phyloP scores from a whole-genome alignment of 495 filamentous ascomycete genomes.

The Aspergillus hancockii region DNA sequence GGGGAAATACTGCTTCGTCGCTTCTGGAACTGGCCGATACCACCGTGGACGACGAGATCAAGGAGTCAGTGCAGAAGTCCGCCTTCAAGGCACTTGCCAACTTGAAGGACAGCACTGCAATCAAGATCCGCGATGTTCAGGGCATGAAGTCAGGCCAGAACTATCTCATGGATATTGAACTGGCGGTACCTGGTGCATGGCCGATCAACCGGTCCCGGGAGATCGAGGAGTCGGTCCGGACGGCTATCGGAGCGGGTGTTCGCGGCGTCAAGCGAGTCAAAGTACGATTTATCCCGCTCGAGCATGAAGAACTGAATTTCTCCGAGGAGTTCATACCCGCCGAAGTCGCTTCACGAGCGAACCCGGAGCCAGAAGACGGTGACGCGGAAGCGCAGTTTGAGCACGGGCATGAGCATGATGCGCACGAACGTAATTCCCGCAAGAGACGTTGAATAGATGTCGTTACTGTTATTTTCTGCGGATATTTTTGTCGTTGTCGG shows the following conservation, averaged over 20 bases:
- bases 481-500: slow-evolving; percentile 6
- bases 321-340: slow-evolving; percentile 78
- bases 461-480: slow-evolving; percentile 2
- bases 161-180: slow-evolving; percentile 83
- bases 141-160: slow-evolving; percentile 95
- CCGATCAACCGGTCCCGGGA: slow-evolving; percentile 65
- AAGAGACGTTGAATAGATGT: slow-evolving; percentile 29
- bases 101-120: slow-evolving; percentile 34
- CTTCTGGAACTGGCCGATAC: slow-evolving; percentile 87
- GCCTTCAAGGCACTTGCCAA: slow-evolving; percentile 58
- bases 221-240: slow-evolving; percentile 71
- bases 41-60: slow-evolving; percentile 83
- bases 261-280: slow-evolving; percentile 78
- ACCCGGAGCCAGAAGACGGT: slow-evolving; percentile 64
- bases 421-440: slow-evolving; percentile 27
- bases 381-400: slow-evolving; percentile 31
- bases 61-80: slow-evolving; percentile 63
- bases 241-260: slow-evolving; percentile 69
- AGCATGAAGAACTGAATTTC: slow-evolving; percentile 50
- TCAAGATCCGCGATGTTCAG: slow-evolving; percentile 71
- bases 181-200: slow-evolving; percentile 74
- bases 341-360: slow-evolving; percentile 61
- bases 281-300: slow-evolving; percentile 76
- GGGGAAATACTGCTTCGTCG: slow-evolving; percentile 77
- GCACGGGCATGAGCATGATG: slow-evolving; percentile 36